Evolutionary conservation across 2,329 filamentous ascomycete genomes (phyloP), one percentile per base, ranked within the genome.

Genomic region (Diaporthe eres): DNA sequence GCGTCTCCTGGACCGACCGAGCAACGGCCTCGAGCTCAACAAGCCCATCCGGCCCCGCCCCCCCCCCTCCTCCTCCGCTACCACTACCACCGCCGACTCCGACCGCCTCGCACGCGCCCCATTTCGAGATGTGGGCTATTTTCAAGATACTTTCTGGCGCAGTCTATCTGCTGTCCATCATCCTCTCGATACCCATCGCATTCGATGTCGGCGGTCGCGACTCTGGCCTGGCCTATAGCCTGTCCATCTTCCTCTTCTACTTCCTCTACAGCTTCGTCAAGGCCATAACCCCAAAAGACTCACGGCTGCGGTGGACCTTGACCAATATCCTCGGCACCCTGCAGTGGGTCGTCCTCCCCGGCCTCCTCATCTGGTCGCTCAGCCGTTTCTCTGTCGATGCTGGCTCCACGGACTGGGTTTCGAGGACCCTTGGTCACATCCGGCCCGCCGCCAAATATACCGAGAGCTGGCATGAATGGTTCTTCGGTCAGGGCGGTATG

Each of bases 141-240:
- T 92, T 96, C 85, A 93, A 93, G 83, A 90, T 93, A 84, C 83
- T 96, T 80, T 95, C 95, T 82, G 95, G 95, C 86, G 89, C 93
- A 83, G 86, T 95, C 85, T 98, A 98, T 87, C 92, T 98, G 81
- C 90, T 96, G 85, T 94, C 94, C 86, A 95, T 98, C 84, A 92
- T 98, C 82, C 94, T 98, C 83, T 98, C 95, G 77, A 97, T 99
- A 83, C 97, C 97, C 77, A 93, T 99, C 83, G 95, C 96, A 81
- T 98, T 98, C 87, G 97, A 99, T 91, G 96, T 98, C 82, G 97
- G 97, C 83, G 97, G 97, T 77, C 93, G 95, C 81, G 96, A 97
- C 81, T 98, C 95, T 82, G 97, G 97, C 76, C 90, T 99, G 82
- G 96, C 95, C 78, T 98, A 97, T 87, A 98, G 95, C 82, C 90